Conservation (phyloP, 2,329 filamentous ascomycete species). For the Hypoxylon rubiginosum region DNA sequence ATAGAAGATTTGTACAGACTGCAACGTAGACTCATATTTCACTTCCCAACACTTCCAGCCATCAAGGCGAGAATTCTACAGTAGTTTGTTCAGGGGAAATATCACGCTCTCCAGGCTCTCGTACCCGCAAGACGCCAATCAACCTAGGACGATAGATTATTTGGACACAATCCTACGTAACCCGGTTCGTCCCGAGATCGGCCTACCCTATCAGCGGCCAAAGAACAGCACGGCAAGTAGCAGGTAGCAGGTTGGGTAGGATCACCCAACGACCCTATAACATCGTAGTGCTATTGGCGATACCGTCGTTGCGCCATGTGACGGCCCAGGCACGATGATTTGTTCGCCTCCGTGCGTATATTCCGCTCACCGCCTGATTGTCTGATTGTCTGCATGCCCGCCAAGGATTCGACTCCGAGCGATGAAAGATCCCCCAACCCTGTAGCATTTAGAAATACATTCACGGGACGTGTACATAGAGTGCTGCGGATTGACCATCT, state of each 20-base stretch:
- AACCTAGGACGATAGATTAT: neutral
- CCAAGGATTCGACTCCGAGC: slow-evolving; percentile 23
- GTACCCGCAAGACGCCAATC: slow-evolving; percentile 6
- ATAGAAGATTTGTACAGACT: slow-evolving; percentile 6
- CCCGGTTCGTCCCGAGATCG: slow-evolving; percentile 28
- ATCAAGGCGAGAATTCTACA: neutral
- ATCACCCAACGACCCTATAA: slow-evolving; percentile 13
- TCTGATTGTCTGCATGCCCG: slow-evolving; percentile 24
- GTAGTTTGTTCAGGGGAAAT: neutral
- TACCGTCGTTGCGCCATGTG: slow-evolving; percentile 27
- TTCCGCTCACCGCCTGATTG: slow-evolving; percentile 37
- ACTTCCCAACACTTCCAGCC: neutral
- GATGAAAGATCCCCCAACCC: slow-evolving; percentile 25
- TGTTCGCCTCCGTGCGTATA: slow-evolving; percentile 25
- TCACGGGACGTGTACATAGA: slow-evolving; percentile 9
- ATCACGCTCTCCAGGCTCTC: slow-evolving; percentile 3
- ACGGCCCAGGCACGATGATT: slow-evolving; percentile 28
- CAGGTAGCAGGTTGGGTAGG: neutral
- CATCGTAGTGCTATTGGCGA: slow-evolving; percentile 30
- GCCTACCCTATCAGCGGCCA: slow-evolving; percentile 20
- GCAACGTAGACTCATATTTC: slow-evolving; percentile 4
- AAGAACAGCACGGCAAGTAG: slow-evolving; percentile 1
- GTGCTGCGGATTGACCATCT: slow-evolving; percentile 19
- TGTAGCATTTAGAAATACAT: slow-evolving; percentile 22
- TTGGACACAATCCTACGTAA: slow-evolving; percentile 16